Conservation (phyloP, 257 asterid genomes). For the Nicotiana noctiflora region DNA sequence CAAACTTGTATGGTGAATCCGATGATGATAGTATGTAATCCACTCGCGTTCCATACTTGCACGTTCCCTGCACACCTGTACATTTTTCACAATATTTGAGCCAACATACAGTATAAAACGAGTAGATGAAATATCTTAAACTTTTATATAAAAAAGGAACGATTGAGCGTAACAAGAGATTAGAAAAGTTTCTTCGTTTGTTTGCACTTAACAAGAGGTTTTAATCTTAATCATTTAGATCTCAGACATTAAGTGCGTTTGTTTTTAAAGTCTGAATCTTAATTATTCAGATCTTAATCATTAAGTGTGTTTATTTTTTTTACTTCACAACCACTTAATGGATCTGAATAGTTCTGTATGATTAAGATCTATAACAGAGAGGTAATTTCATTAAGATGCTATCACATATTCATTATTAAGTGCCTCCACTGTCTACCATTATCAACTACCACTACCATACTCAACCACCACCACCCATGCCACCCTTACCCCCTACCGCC, state of each 20-base stretch:
- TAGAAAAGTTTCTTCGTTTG: not conserved
- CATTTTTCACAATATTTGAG: not conserved
- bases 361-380: no score
- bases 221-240: conserved; percentile 51
- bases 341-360: no score
- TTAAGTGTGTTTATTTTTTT: no score
- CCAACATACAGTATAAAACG: not conserved
- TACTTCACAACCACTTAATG: no score
- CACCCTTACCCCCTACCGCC: no score
- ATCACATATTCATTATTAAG: no score
- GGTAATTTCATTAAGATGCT: no score
- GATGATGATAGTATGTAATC: conserved; percentile 73
- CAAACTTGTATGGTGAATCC: conserved; percentile 56
- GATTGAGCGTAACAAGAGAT: not conserved
- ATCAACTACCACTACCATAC: no score
- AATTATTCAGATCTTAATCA: no score
- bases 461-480: no score
- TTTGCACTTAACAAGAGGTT: not conserved
- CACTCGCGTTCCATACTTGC: conserved; percentile 90
- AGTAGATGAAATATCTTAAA: not conserved
- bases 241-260: no score
- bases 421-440: no score
- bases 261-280: conserved; percentile 12
- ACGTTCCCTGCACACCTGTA: conserved; percentile 93
- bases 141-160: not conserved